phyloP scores from a whole-genome alignment of 768 basidiomycete genomes.

The Amylocystis lapponica region DNA sequence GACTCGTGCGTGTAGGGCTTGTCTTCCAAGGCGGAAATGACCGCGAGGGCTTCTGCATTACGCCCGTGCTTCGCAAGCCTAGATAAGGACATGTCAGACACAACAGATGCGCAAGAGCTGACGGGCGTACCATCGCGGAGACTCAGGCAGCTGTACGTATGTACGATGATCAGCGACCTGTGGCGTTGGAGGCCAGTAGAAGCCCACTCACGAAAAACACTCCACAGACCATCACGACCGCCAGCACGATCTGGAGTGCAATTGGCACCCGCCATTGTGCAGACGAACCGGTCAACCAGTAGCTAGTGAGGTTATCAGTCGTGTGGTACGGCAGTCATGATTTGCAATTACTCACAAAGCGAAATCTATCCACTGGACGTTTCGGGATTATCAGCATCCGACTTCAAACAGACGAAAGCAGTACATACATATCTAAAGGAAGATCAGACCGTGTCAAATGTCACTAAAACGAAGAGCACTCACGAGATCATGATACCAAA shows the following conservation, averaged over 20 bases:
- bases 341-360: conserved; percentile 39
- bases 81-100: not conserved
- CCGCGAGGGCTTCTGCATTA: conserved; percentile 49
- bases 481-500: conserved; percentile 60
- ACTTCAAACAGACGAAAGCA: too few species aligned
- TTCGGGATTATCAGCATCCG: too few species aligned
- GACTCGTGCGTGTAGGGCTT: conserved; percentile 39
- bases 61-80: conserved; percentile 55
- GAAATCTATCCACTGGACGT: conserved; percentile 58
- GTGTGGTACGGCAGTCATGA: too few species aligned
- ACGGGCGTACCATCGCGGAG: conserved; percentile 44
- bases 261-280: conserved; percentile 62
- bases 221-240: conserved; percentile 45
- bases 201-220: conserved; percentile 40
- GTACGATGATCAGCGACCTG: not conserved
- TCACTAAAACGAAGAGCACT: conserved; percentile 19
- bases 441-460: not conserved
- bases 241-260: conserved; percentile 52
- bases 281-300: conserved; percentile 44
- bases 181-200: not conserved
- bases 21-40: conserved; percentile 57
- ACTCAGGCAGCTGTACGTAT: conserved; percentile 53
- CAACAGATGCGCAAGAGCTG: not conserved
- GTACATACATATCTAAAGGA: conserved; percentile 19
- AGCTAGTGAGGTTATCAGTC: conserved; percentile 25